Conservation (phyloP, 352 stramenopile species). For the Pythium rishiriense region DNA sequence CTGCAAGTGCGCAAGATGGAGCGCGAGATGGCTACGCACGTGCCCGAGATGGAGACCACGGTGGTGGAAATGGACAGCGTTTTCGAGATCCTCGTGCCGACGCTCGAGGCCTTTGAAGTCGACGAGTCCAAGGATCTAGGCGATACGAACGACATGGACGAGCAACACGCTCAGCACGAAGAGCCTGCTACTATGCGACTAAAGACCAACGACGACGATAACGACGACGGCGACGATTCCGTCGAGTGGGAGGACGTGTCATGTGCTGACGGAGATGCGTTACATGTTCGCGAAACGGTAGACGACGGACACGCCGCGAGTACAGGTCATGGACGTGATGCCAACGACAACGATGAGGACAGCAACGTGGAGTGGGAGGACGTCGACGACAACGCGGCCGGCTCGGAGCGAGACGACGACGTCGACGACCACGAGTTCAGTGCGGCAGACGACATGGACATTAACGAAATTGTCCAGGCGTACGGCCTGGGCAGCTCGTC, state of each 20-base stretch:
- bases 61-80: conserved; percentile 72
- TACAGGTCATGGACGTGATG: neutral
- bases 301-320: neutral
- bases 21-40: conserved; percentile 46
- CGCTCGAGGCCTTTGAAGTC: conserved; percentile 61
- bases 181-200: neutral
- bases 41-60: conserved; percentile 67
- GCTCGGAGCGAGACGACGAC: neutral
- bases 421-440: conserved; percentile 17
- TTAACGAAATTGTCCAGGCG: conserved; percentile 75
- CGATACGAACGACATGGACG: neutral
- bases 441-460: conserved; percentile 47
- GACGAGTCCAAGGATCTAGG: conserved; percentile 1
- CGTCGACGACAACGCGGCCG: conserved; percentile 5
- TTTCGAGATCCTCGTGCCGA: conserved; percentile 77
- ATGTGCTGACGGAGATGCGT: neutral
- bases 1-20: conserved; percentile 25
- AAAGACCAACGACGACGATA: conserved; percentile 16
- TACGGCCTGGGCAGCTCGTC: conserved; percentile 77
- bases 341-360: conserved; percentile 4
- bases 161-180: neutral
- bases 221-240: conserved; percentile 16
- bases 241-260: conserved; percentile 27
- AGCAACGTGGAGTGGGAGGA: conserved; percentile 27
- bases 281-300: neutral